A percentile compares a stretch with the other conserved stretches of the same genome.
Evolutionary conservation across 192 early-diverging fungal species (phyloP).

Genomic region (Glomus cerebriforme): DNA sequence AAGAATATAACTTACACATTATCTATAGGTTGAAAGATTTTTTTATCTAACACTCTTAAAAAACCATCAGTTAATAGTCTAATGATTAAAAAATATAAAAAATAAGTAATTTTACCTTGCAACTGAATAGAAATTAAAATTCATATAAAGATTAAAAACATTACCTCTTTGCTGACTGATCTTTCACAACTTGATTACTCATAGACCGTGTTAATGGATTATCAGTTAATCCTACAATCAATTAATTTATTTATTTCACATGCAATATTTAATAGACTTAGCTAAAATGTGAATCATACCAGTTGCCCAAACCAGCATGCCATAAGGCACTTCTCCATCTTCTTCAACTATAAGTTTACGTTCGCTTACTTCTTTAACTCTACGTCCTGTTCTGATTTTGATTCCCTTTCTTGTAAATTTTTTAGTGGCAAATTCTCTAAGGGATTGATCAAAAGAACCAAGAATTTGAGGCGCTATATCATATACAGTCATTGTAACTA

Average conservation of each 20-base stretch:
- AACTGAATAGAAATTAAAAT: neutral
- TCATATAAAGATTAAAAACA: neutral
- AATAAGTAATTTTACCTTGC: neutral
- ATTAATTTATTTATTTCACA: slow-evolving; percentile 24
- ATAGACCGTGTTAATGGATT: slow-evolving; percentile 52
- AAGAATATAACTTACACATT: slow-evolving; percentile 50
- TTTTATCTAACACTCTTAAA: slow-evolving; percentile 70
- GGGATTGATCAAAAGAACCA: slow-evolving; percentile 70
- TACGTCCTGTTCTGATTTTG: slow-evolving; percentile 66
- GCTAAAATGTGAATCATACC: slow-evolving; percentile 57
- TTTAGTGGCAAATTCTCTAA: slow-evolving; percentile 72
- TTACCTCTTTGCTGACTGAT: slow-evolving; percentile 38
- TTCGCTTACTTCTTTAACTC: slow-evolving; percentile 60
- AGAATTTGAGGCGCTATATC: slow-evolving; percentile 82
- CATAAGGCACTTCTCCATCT: slow-evolving; percentile 49
- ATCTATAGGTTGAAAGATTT: slow-evolving; percentile 51
- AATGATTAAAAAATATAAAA: slow-evolving; percentile 21
- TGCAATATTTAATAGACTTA: neutral
- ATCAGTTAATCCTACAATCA: slow-evolving; percentile 75
- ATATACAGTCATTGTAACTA: slow-evolving; percentile 67
- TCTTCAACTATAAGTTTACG: slow-evolving; percentile 54
- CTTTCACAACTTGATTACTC: slow-evolving; percentile 46
- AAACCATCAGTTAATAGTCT: slow-evolving; percentile 76
- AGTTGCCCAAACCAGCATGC: slow-evolving; percentile 85
- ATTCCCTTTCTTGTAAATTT: slow-evolving; percentile 80